Conservation (phyloP, 1,139 yeast species). For the Nakaseomyces glabratus region DNA sequence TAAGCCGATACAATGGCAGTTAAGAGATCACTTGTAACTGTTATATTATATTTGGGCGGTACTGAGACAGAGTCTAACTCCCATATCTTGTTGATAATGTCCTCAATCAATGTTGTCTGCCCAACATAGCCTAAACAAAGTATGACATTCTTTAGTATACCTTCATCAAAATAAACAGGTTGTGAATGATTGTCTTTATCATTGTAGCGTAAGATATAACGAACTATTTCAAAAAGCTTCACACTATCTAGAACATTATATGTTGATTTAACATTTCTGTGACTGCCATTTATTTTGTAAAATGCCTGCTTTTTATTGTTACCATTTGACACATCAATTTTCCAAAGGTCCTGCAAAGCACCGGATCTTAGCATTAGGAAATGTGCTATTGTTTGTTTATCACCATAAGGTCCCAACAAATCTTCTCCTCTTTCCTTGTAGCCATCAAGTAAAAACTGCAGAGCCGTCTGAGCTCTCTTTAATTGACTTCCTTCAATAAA, state of each 20-base stretch:
- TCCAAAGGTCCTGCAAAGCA: constrained; percentile 4
- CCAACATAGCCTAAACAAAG: constrained; percentile 22
- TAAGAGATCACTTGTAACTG: constrained; percentile 18
- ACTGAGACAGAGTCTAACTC: constrained; percentile 10
- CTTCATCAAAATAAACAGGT: constrained; percentile 10
- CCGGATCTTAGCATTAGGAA: constrained; percentile 8
- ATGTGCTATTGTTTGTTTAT: constrained; percentile 16
- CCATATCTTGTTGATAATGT: constrained; percentile 18
- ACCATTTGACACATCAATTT: constrained; percentile 10
- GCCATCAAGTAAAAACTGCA: constrained; percentile 15
- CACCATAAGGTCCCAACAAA: constrained; percentile 10
- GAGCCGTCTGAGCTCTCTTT: constrained; percentile 21
- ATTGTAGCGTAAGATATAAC: background rate
- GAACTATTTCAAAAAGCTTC: background rate
- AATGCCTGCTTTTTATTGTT: constrained; percentile 9
- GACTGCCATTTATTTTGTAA: constrained; percentile 8
- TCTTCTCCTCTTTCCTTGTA: constrained; percentile 10
- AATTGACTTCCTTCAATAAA: constrained; percentile 20
- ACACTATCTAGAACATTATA: constrained; percentile 17
- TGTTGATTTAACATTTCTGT: background rate
- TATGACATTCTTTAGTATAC: constrained; percentile 16
- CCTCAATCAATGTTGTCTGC: constrained; percentile 15
- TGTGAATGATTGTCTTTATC: background rate
- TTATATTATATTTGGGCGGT: constrained; percentile 3
- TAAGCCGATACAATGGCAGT: constrained; percentile 20